A percentile compares a stretch with the other conserved stretches of the same genome.
phyloP scores from a whole-genome alignment of 768 basidiomycete species.

The Lactarius trivialis region DNA sequence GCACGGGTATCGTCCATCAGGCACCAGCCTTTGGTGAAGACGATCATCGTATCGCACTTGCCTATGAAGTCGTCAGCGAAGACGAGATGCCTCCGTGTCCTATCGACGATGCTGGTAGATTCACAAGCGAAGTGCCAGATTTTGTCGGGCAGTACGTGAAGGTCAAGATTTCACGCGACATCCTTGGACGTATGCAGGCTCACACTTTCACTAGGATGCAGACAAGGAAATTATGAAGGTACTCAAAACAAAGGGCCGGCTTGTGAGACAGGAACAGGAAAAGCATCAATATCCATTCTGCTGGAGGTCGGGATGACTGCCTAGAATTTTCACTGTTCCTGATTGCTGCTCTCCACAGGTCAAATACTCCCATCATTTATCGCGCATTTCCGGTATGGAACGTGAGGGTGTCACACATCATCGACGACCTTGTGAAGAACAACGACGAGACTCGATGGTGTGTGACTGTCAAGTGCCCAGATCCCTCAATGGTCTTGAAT shows the following conservation, averaged over 20 bases:
- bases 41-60: conserved; percentile 89
- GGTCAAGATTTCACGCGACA: conserved; percentile 35
- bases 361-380: conserved; percentile 91
- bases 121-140: conserved; percentile 85
- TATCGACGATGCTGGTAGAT: conserved; percentile 82
- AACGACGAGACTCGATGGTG: conserved; percentile 89
- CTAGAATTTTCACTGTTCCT: neutral
- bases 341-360: conserved; percentile 41
- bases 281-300: conserved; percentile 96
- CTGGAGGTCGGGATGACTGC: conserved; percentile 64
- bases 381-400: conserved; percentile 97
- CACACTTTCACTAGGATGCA: conserved; percentile 51
- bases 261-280: conserved; percentile 81
- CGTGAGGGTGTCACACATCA: conserved; percentile 77
- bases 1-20: conserved; percentile 98
- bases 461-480: conserved; percentile 16
- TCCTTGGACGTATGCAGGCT: neutral
- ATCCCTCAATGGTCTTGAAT: neutral
- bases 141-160: conserved; percentile 88
- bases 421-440: conserved; percentile 82
- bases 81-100: conserved; percentile 98
- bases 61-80: conserved; percentile 69
- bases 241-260: conserved; percentile 77
- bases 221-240: conserved; percentile 92
- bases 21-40: conserved; percentile 98